phyloP scores from a whole-genome alignment of 78 protist species.

The Tieghemostelium lacteum region DNA sequence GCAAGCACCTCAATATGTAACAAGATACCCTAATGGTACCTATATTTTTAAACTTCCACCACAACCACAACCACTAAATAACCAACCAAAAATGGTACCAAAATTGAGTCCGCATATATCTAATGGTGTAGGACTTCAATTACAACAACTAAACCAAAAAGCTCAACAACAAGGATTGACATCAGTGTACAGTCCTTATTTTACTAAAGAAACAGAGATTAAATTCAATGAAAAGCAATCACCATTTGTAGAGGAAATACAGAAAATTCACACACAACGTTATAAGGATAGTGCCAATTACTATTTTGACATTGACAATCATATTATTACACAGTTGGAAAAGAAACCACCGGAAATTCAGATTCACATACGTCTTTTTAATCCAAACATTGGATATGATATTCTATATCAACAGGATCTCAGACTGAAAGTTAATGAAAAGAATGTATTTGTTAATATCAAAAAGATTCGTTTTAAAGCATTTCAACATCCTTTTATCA shows the following conservation, averaged over 20 bases:
- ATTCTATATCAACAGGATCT: not conserved
- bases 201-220: not conserved
- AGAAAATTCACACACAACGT: not conserved
- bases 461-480: slow-evolving; percentile 15
- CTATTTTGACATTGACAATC: not conserved
- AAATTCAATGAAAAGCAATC: not conserved
- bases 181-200: not conserved
- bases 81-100: no score
- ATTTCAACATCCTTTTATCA: slow-evolving; percentile 18
- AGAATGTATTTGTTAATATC: not conserved
- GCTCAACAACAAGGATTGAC: not conserved
- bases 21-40: not conserved
- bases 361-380: not conserved
- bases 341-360: not conserved
- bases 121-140: not conserved
- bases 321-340: not conserved
- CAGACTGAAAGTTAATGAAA: not conserved
- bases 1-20: no score
- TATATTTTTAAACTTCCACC: not conserved
- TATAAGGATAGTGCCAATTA: not conserved
- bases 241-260: not conserved
- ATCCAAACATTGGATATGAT: not conserved
- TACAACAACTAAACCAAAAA: not conserved
- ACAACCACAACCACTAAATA: no score
- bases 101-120: no score